phyloP scores from a whole-genome alignment of 768 basidiomycete genomes.

The Leccinum variicolor region DNA sequence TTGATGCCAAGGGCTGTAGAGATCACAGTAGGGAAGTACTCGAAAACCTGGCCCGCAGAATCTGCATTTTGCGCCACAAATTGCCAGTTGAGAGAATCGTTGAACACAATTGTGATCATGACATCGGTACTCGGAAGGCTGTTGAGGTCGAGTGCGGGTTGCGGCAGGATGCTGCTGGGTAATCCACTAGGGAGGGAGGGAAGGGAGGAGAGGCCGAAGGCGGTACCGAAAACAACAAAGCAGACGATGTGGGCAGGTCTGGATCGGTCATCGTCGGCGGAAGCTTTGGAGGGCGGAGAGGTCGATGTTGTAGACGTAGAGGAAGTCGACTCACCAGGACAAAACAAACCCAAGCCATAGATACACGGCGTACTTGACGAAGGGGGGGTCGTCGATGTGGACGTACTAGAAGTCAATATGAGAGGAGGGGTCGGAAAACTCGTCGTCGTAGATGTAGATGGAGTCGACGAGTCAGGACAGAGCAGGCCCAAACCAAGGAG shows the following conservation, averaged over 20 bases:
- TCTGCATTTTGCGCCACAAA: constrained; percentile 58
- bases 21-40: constrained; percentile 56
- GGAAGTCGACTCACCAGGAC: background rate
- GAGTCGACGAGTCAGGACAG: background rate
- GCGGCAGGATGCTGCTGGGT: constrained; percentile 59
- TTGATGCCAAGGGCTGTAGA: constrained; percentile 41
- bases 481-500: too few species aligned
- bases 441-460: background rate
- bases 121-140: constrained; percentile 39
- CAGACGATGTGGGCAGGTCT: constrained; percentile 35
- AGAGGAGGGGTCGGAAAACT: too few species aligned
- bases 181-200: constrained; percentile 53
- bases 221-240: constrained; percentile 17
- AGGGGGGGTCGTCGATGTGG: too few species aligned
- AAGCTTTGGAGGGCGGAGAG: too few species aligned
- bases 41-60: constrained; percentile 76
- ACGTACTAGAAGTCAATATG: too few species aligned
- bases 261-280: constrained; percentile 38
- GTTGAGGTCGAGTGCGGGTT: constrained; percentile 15
- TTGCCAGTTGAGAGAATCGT: constrained; percentile 57
- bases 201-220: constrained; percentile 26
- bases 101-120: constrained; percentile 66
- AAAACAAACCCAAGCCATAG: background rate
- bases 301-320: background rate
- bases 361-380: too few species aligned